Percentiles rank a stretch among this genome's conserved stretches.
These are phyloP conservation scores for Vitis cinerea DNA, from an alignment of 164 flowering plant genomes.

Conservation along the genomic window DNA sequence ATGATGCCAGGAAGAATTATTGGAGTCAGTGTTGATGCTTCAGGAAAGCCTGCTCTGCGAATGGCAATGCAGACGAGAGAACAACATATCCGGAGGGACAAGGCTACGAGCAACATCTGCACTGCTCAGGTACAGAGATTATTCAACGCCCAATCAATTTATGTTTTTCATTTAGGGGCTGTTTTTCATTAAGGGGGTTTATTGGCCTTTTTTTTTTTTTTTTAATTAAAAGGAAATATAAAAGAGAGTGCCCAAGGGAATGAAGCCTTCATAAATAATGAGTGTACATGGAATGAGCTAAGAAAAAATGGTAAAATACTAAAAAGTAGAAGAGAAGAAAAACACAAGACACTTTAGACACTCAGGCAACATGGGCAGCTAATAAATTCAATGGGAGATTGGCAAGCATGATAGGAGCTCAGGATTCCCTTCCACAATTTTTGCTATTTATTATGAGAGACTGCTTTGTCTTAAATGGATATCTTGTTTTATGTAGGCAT, in stretches of 20 bases:
- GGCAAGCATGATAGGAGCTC: too few relatives aligned
- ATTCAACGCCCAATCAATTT: not conserved
- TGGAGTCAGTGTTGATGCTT: slow-evolving; percentile 92
- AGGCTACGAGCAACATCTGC: slow-evolving; percentile 99
- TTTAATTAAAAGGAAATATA: not conserved
- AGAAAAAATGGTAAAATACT: too few relatives aligned
- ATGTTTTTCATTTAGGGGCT: not conserved
- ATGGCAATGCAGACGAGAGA: slow-evolving; percentile 99
- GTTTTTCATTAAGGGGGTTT: not conserved
- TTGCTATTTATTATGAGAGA: not conserved
- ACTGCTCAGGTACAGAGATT: slow-evolving; percentile 76
- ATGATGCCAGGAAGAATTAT: slow-evolving; percentile 99
- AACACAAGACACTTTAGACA: too few relatives aligned
- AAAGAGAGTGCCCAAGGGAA: too few relatives aligned
- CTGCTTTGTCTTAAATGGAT: slow-evolving; percentile 8
- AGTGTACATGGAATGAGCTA: too few relatives aligned
- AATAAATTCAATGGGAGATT: too few relatives aligned
- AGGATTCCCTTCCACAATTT: too few relatives aligned
- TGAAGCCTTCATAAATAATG: too few relatives aligned
- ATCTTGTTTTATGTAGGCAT: slow-evolving; percentile 51
- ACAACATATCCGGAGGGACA: slow-evolving; percentile 96
- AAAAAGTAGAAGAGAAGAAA: too few relatives aligned
- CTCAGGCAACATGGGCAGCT: too few relatives aligned
- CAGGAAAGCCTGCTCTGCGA: slow-evolving; percentile 89
- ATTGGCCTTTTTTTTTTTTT: not conserved